These are phyloP conservation scores for Panicum virgatum DNA, from an alignment of 202 grass and related monocot species.

Conservation along the genomic window DNA sequence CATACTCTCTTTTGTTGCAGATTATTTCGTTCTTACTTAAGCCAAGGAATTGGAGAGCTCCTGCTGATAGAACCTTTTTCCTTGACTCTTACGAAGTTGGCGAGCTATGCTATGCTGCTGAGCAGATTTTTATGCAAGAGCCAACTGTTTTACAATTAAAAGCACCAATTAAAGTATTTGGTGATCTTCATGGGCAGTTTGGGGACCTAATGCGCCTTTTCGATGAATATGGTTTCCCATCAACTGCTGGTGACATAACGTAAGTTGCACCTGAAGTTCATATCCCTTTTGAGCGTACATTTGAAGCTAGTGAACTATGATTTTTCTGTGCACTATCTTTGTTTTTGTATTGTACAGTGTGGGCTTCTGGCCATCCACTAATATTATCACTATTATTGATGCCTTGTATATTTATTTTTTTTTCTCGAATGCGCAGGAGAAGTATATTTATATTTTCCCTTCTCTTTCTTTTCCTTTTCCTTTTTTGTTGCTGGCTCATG, in stretches of 20 bases:
- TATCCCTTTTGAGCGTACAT: slow-evolving; percentile 20
- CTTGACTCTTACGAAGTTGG: slow-evolving; percentile 96
- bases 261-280: slow-evolving; percentile 56
- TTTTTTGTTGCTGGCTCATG: background rate
- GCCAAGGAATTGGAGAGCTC: slow-evolving; percentile 90
- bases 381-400: background rate
- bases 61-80: slow-evolving; percentile 88
- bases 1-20: slow-evolving; percentile 53
- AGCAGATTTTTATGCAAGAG: slow-evolving; percentile 99
- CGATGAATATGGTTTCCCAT: slow-evolving; percentile 98
- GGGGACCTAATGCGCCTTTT: slow-evolving; percentile 97
- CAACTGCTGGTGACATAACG: slow-evolving; percentile 96
- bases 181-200: slow-evolving; percentile 99
- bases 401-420: background rate
- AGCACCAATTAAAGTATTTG: slow-evolving; percentile 96
- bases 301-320: background rate
- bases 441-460: background rate
- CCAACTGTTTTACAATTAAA: slow-evolving; percentile 96
- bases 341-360: slow-evolving; percentile 1
- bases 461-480: background rate
- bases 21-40: slow-evolving; percentile 83
- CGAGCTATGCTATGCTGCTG: slow-evolving; percentile 91
- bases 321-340: background rate
- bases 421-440: too few species aligned
- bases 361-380: background rate